Percentiles rank a stretch among this genome's conserved stretches.
phyloP scores from a whole-genome alignment of 108 stramenopile species.

The Craspedostauros australis region DNA sequence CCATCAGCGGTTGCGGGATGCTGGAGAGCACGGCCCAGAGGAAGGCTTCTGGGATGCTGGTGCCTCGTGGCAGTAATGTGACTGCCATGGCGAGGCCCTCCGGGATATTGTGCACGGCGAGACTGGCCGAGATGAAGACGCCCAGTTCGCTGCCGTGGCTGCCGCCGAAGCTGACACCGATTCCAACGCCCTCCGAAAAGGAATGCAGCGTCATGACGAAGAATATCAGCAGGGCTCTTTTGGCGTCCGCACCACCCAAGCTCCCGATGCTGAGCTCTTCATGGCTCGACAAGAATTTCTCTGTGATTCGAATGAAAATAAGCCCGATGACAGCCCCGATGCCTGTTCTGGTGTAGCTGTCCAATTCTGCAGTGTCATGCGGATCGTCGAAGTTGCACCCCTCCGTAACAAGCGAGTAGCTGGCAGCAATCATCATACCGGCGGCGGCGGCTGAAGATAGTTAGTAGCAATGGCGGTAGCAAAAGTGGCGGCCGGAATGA shows the following conservation, averaged over 20 bases:
- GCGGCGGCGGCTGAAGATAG: slow-evolving; percentile 90
- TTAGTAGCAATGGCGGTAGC: no score
- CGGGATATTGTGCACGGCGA: slow-evolving; percentile 98
- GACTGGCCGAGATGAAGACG: slow-evolving; percentile 89
- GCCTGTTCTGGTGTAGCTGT: slow-evolving; percentile 41
- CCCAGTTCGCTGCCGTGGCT: slow-evolving; percentile 83
- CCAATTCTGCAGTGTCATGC: slow-evolving; percentile 45
- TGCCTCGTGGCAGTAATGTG: slow-evolving; percentile 85
- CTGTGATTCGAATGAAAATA: slow-evolving; percentile 76
- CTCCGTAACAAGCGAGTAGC: slow-evolving; percentile 81
- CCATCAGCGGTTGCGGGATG: slow-evolving; percentile 97
- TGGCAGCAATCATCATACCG: slow-evolving; percentile 97
- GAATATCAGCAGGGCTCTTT: slow-evolving; percentile 88
- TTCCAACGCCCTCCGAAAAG: slow-evolving; percentile 96
- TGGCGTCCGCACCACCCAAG: slow-evolving; percentile 83
- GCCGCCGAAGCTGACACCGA: slow-evolving; percentile 93
- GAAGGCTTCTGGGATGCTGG: slow-evolving; percentile 78
- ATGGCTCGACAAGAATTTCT: slow-evolving; percentile 73
- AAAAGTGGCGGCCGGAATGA: slow-evolving; percentile 5
- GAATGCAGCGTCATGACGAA: slow-evolving; percentile 98
- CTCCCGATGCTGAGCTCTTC: slow-evolving; percentile 88
- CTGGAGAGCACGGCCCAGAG: slow-evolving; percentile 92
- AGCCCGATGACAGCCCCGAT: slow-evolving; percentile 71
- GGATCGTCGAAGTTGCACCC: slow-evolving; percentile 72
- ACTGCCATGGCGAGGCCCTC: slow-evolving; percentile 98